phyloP scores from a whole-genome alignment of 768 basidiomycete genomes.

The Grammothele lineata region DNA sequence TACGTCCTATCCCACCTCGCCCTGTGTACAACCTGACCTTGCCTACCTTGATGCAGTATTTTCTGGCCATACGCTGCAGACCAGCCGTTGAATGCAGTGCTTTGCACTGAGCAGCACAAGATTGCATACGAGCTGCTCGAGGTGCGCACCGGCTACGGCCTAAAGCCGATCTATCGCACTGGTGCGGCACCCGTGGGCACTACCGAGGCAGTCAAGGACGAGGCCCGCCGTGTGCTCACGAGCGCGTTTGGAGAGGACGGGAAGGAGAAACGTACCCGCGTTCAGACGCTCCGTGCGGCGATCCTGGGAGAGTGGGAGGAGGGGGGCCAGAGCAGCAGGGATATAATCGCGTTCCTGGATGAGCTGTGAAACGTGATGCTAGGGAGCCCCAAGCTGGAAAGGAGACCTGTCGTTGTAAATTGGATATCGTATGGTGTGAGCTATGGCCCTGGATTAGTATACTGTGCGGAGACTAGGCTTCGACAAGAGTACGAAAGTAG shows the following conservation, averaged over 20 bases:
- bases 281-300: slow-evolving; percentile 2
- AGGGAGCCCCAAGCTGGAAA: too few relatives aligned
- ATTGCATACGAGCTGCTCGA: slow-evolving; percentile 26
- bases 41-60: slow-evolving; percentile 15
- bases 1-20: not conserved
- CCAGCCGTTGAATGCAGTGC: slow-evolving; percentile 21
- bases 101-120: slow-evolving; percentile 18
- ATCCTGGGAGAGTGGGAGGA: slow-evolving; percentile 8
- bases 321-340: not conserved
- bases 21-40: too few relatives aligned
- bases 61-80: slow-evolving; percentile 25
- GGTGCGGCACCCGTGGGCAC: slow-evolving; percentile 17
- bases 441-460: too few relatives aligned
- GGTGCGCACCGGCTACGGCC: slow-evolving; percentile 19
- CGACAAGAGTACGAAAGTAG: too few relatives aligned
- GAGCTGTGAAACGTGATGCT: too few relatives aligned
- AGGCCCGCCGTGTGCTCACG: slow-evolving; percentile 16
- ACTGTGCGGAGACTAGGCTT: too few relatives aligned
- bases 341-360: slow-evolving; percentile 2
- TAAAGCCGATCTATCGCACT: slow-evolving; percentile 13
- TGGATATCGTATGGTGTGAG: too few relatives aligned
- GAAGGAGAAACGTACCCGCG: slow-evolving; percentile 18
- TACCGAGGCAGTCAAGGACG: slow-evolving; percentile 18
- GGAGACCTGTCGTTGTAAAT: too few relatives aligned
- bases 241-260: slow-evolving; percentile 24